Percentiles rank a stretch among this genome's conserved stretches.
Evolutionary conservation across 2,329 filamentous ascomycete species (phyloP).

Genomic region (Corinectria fuckeliana): DNA sequence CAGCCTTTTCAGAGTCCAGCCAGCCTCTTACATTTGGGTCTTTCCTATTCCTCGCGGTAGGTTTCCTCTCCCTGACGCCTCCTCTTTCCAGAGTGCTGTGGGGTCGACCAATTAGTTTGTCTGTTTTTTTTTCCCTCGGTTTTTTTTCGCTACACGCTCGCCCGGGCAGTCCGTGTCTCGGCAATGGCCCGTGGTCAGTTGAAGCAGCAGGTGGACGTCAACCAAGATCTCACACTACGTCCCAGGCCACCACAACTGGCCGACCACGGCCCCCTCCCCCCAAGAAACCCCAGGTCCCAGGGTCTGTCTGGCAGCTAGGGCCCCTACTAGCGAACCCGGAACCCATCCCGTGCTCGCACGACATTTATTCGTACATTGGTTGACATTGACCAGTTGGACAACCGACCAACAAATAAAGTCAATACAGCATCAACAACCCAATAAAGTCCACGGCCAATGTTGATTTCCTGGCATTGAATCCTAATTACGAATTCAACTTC

Average conservation of each 20-base stretch:
- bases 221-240: slow-evolving; percentile 12
- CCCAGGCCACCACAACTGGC: background rate
- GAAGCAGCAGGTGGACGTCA: background rate
- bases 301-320: background rate
- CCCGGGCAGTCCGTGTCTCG: slow-evolving; percentile 5
- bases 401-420: background rate
- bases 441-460: slow-evolving; percentile 7
- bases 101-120: background rate
- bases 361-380: slow-evolving; percentile 9
- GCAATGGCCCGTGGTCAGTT: slow-evolving; percentile 9
- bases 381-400: slow-evolving; percentile 12
- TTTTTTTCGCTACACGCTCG: background rate
- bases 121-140: background rate
- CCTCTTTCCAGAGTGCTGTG: no score
- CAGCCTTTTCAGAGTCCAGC: slow-evolving; percentile 9
- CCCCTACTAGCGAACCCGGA: background rate
- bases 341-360: slow-evolving; percentile 1
- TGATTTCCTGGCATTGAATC: slow-evolving; percentile 20
- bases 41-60: background rate
- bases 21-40: slow-evolving; percentile 17
- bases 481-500: background rate
- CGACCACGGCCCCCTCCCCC: background rate
- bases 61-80: background rate
- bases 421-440: slow-evolving; percentile 13
- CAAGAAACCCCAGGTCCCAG: background rate